Conservation (phyloP, 768 basidiomycete species). For the Pulveroboletus sp. region DNA sequence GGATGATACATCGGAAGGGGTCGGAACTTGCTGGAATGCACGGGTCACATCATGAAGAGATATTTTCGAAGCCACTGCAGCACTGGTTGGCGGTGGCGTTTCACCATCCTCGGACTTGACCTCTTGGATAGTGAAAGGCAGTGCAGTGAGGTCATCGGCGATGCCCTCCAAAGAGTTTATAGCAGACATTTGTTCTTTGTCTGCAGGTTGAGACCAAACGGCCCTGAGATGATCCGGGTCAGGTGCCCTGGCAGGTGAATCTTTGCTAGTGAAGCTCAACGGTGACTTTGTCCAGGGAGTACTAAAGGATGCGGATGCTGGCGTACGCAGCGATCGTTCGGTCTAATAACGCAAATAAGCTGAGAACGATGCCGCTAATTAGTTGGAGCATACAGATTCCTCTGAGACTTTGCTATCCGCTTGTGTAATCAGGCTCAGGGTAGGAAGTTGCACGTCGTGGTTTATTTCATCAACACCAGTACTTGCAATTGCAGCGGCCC, state of each 20-base stretch:
- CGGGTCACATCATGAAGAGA: conserved; percentile 78
- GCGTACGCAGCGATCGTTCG: conserved; percentile 45
- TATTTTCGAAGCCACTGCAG: conserved; percentile 62
- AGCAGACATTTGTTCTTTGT: conserved; percentile 58
- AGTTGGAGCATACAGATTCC: conserved; percentile 43
- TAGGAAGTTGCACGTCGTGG: conserved; percentile 12
- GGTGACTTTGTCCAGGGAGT: conserved; percentile 51
- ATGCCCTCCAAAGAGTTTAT: conserved; percentile 83
- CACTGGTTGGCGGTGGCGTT: conserved; percentile 63
- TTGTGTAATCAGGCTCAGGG: conserved; percentile 23
- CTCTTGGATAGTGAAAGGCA: conserved; percentile 79
- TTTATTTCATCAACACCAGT: conserved; percentile 7
- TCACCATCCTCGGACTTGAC: conserved; percentile 84
- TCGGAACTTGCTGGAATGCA: conserved; percentile 82
- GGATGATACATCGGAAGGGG: conserved; percentile 45
- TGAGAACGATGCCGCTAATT: neutral
- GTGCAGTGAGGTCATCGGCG: conserved; percentile 71
- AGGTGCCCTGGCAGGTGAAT: conserved; percentile 61
- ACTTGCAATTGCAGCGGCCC: conserved; percentile 5
- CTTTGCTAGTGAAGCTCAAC: conserved; percentile 55
- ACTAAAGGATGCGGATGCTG: conserved; percentile 35
- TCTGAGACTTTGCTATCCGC: conserved; percentile 50
- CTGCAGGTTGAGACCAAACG: conserved; percentile 76
- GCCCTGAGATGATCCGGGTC: conserved; percentile 84
- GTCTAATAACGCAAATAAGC: conserved; percentile 28